Evolutionary conservation across 768 basidiomycete species (phyloP).

Genomic region (Sarcomyxa edulis): DNA sequence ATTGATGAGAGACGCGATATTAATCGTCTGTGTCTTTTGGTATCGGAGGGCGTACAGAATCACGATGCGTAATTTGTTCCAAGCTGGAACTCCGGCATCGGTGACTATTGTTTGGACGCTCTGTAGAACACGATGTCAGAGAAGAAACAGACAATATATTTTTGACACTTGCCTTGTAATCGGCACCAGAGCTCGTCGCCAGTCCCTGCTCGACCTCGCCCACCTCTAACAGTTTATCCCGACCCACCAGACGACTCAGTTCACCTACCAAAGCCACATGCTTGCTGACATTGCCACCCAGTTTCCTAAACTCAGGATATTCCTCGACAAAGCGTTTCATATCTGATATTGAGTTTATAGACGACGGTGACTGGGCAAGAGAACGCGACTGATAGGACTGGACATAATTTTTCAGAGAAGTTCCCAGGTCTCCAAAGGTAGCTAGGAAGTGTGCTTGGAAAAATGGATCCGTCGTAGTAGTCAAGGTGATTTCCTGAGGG

Average conservation of each 20-base stretch:
- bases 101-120: slow-evolving; percentile 76
- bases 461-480: slow-evolving; percentile 88
- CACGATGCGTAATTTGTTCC: slow-evolving; percentile 85
- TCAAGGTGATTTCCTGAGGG: slow-evolving; percentile 85
- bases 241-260: slow-evolving; percentile 82
- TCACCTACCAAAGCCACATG: slow-evolving; percentile 97
- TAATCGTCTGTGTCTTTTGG: slow-evolving; percentile 81
- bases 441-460: slow-evolving; percentile 86
- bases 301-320: slow-evolving; percentile 94
- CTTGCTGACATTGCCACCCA: slow-evolving; percentile 98
- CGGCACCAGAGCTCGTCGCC: slow-evolving; percentile 86
- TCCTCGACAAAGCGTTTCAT: slow-evolving; percentile 99
- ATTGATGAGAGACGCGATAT: slow-evolving; percentile 76
- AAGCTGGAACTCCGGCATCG: slow-evolving; percentile 59
- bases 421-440: slow-evolving; percentile 96
- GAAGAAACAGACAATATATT: too few relatives aligned
- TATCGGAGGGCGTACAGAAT: slow-evolving; percentile 93
- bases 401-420: slow-evolving; percentile 87
- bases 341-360: slow-evolving; percentile 90
- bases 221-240: slow-evolving; percentile 81
- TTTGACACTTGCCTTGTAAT: slow-evolving; percentile 71
- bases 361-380: slow-evolving; percentile 65
- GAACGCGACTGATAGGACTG: slow-evolving; percentile 87
- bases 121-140: slow-evolving; percentile 44
- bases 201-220: slow-evolving; percentile 96